Evolutionary conservation across 768 basidiomycete genomes (phyloP), one percentile per base, ranked within the genome.

Genomic region (Filobasidium wieringae): DNA sequence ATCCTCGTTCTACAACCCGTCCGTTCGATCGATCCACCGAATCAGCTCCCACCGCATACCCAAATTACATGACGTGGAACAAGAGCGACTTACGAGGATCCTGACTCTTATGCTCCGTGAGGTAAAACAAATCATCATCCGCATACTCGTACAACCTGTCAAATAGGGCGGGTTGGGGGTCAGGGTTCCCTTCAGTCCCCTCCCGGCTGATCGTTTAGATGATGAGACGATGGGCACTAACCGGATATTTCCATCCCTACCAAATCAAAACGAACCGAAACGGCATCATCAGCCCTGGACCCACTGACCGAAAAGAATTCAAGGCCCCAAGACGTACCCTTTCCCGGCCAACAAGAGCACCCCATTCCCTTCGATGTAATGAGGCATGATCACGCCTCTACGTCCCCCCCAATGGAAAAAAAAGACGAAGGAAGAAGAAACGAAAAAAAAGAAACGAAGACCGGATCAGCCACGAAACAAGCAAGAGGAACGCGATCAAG

Each of bases 231-330:
- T 24, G 19, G 17, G 53, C 9, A 56, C 43, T 33, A 34, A 72
- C 60, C 93, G 84, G 62, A 97, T 84, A 72, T 99, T 99, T 29
- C 93, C 93, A 68, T 99, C 93, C 37, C 89, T 88, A 68, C 32
- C 41, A 53, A 43, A 47, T 24, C 4, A 47, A 47, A 47, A 9
- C 36, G 36, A n/a, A n/a, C n/a, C n/a, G n/a, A n/a, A n/a, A n/a
- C n/a, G n/a, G n/a, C n/a, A n/a, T 37, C 9, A 37, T 37, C 36
- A 37, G 36, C 36, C 36, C 36, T 37, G 11, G 36, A 37, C n/a
- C 36, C 11, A 37, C 36, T n/a, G 36, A 22, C 39, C 22, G 34
- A n/a, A 8, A 9, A 39, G 31, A 26, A 57, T 57, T 34, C 27
- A 31, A 7, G 6, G 51, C 24, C 19, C 32, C 19, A 53, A 12